These are phyloP conservation scores for Austroboletus eburneus DNA, from an alignment of 768 basidiomycete genomes.

Conservation along the genomic window DNA sequence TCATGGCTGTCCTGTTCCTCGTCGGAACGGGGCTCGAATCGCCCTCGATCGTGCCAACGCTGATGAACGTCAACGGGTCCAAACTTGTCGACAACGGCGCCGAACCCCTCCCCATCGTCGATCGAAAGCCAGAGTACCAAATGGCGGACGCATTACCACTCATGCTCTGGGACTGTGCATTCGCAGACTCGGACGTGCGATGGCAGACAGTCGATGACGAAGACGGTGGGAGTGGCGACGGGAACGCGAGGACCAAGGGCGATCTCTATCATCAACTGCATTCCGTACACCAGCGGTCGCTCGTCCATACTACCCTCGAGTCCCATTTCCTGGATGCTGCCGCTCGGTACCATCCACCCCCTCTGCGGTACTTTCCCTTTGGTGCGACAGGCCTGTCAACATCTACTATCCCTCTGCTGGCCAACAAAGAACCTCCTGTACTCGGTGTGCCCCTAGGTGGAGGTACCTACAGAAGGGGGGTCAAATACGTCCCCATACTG, in stretches of 20 bases:
- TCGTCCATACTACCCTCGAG: slow-evolving; percentile 60
- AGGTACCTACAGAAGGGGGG: slow-evolving; percentile 55
- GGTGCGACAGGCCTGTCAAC: slow-evolving; percentile 21
- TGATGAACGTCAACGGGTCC: slow-evolving; percentile 64
- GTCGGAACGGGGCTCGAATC: slow-evolving; percentile 77
- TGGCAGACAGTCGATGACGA: slow-evolving; percentile 62
- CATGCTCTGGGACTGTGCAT: slow-evolving; percentile 87
- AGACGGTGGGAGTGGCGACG: slow-evolving; percentile 26
- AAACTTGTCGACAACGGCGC: slow-evolving; percentile 3
- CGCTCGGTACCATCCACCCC: slow-evolving; percentile 44
- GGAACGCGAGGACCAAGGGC: slow-evolving; percentile 26
- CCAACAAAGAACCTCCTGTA: slow-evolving; percentile 19
- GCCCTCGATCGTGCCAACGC: slow-evolving; percentile 61
- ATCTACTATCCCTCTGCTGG: slow-evolving; percentile 14
- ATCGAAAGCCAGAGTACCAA: slow-evolving; percentile 81
- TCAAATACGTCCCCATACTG: slow-evolving; percentile 66
- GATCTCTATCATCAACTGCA: slow-evolving; percentile 51
- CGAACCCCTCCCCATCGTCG: slow-evolving; percentile 45
- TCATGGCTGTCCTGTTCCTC: slow-evolving; percentile 88
- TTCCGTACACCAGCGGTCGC: slow-evolving; percentile 53
- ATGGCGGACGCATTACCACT: slow-evolving; percentile 93
- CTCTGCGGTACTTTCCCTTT: slow-evolving; percentile 37
- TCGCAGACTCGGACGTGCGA: slow-evolving; percentile 55
- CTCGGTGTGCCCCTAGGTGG: slow-evolving; percentile 68
- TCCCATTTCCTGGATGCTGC: slow-evolving; percentile 62